Evolutionary conservation across 108 stramenopile genomes (phyloP).

Genomic region (Cyclotella baltica): DNA sequence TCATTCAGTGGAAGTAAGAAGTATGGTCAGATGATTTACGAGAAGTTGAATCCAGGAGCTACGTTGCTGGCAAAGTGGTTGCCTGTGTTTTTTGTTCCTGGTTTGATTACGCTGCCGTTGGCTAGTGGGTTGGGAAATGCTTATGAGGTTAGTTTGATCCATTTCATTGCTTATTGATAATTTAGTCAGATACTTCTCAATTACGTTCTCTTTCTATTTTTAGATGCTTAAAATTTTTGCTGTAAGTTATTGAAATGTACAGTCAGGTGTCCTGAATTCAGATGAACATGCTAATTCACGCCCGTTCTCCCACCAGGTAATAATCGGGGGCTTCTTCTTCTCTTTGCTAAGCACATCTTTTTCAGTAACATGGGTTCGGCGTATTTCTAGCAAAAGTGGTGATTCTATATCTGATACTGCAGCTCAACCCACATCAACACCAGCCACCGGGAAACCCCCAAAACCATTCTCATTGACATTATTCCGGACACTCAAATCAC

Average conservation of each 20-base stretch:
- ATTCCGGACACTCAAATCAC: conserved; percentile 56
- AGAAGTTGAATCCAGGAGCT: conserved; percentile 46
- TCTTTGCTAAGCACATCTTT: conserved; percentile 62
- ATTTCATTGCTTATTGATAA: not conserved
- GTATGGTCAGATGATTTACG: conserved; percentile 37
- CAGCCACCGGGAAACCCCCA: conserved; percentile 28
- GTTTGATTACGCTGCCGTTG: conserved; percentile 56
- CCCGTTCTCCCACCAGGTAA: conserved; percentile 19
- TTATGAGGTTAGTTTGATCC: conserved; percentile 27
- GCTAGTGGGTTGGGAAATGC: conserved; percentile 44
- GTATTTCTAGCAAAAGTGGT: not conserved
- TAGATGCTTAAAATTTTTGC: conserved; percentile 68
- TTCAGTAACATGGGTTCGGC: conserved; percentile 66
- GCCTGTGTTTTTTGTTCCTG: conserved; percentile 56
- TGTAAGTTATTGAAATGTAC: not conserved
- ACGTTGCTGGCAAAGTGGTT: conserved; percentile 50
- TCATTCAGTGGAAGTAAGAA: conserved; percentile 8
- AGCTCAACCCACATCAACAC: conserved; percentile 11
- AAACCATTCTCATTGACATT: conserved; percentile 66
- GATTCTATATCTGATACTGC: not conserved
- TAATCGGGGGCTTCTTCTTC: conserved; percentile 72
- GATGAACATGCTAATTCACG: not conserved
- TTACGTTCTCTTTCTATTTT: not conserved
- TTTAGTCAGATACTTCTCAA: not conserved
- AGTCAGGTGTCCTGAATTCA: not conserved